Evolutionary conservation across 768 basidiomycete species (phyloP), one percentile per base, ranked within the genome.

Genomic region (Rhodotorula graminis): DNA sequence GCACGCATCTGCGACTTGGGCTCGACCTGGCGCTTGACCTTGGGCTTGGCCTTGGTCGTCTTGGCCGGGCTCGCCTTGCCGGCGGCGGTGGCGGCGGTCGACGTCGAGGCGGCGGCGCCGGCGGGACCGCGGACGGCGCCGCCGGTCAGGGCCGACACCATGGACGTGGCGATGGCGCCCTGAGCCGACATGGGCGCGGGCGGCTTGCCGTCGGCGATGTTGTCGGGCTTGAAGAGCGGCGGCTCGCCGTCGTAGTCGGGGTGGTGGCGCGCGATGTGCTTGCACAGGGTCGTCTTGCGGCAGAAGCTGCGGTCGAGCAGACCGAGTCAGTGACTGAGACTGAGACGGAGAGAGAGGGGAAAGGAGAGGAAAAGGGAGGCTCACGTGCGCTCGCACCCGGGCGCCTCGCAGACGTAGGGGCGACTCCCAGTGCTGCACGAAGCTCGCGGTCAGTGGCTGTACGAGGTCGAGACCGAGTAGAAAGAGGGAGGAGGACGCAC

Each of bases 231-330:
- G 37, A 37, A 37, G 37, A 37, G 37, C 37, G n/a, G 56, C 19
- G n/a, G 19, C 15, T 18, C 8, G 33, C 33, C 25, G 25, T 37
- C 40, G 10, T 23, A 14, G 44, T 46, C 12, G 18, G 40, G 78
- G 69, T 83, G 82, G 19, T 77, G 52, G 18, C 79, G 77, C 25
- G 77, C 76, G 75, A 79, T 76, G 70, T 83, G 83, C 73, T 80
- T 82, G 61, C 80, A 78, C 63, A 81, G 80, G 23, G 82, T 83
- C 73, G 81, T 81, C 64, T 82, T 79, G 40, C 82, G 78, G 56
- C 80, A 81, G 70, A 82, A 82, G 4, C 76, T 77, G 61, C 5
- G 15, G 0, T 5, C 3, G 21, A 8, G 25, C 4, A 2, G 33
- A 15, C 9, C 11, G 44, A 18, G 44, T 46, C 44, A 46, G 19